phyloP scores from a whole-genome alignment of 306 rosid species.

The Prosopis cineraria region DNA sequence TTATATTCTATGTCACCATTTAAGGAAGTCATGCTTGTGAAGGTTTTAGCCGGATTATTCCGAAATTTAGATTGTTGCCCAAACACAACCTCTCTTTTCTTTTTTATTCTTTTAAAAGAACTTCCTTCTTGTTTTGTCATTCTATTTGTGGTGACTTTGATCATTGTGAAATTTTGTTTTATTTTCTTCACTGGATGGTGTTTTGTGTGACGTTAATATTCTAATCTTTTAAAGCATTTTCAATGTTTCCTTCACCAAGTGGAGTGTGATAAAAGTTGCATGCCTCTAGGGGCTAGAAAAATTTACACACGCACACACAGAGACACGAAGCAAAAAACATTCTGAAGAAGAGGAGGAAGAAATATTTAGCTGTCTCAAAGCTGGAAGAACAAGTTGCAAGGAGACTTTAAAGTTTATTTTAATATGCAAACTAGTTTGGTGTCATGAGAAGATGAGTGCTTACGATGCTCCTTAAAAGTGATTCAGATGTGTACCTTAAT shows the following conservation, averaged over 20 bases:
- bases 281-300: background rate
- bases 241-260: background rate
- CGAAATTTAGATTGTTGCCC: background rate
- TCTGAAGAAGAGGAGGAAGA: background rate
- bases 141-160: background rate
- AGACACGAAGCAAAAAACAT: background rate
- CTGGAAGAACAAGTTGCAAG: background rate
- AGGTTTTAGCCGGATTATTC: slow-evolving; percentile 15
- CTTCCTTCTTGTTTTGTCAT: background rate
- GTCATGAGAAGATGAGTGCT: background rate
- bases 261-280: background rate
- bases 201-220: background rate
- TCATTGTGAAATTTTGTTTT: background rate
- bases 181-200: background rate
- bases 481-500: slow-evolving; percentile 11
- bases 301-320: background rate
- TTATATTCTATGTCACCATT: slow-evolving; percentile 25
- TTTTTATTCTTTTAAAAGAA: background rate
- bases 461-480: slow-evolving; percentile 6
- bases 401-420: background rate
- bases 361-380: slow-evolving; percentile 21
- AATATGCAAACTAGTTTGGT: slow-evolving; percentile 3
- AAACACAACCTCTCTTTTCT: slow-evolving; percentile 1
- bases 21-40: slow-evolving; percentile 14
- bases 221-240: background rate